Base-by-base conservation (phyloP, 495 filamentous ascomycete genomes). In the Aspergillus homomorphus region DNA sequence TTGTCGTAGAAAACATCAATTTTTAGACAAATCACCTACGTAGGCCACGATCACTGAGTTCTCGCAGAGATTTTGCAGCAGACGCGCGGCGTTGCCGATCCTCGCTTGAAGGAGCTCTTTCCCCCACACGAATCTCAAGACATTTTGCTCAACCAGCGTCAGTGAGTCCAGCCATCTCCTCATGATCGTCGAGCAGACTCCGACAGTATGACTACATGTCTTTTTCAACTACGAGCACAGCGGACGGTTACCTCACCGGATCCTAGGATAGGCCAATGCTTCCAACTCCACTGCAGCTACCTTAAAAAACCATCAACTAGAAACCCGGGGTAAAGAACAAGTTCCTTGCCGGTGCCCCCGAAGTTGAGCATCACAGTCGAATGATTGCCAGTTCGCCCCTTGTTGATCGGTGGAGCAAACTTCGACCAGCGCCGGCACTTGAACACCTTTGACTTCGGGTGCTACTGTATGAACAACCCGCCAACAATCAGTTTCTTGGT, bases 51-150 rank as follows among this genome's bases (percentile, higher is more conserved):
- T 30, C 26, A 10, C 26, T 30, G 26, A 30, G 26, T 30, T 10
- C 4, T 30, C 26, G 10, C 4, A 30, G 10, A 30, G 26, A 30
- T 30, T 14, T 12, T 24, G 22, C 38, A 19, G 57, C 53, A 64
- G 63, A 65, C 63, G 59, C 63, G 63, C 63, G 63, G 63, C 63
- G 58, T 51, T 54, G 63, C 44, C 60, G 60, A 66, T 66, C 63
- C 28, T 62, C 60, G 45, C 49, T 55, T 60, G 42, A 30, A 53
- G 19, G n/a, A 52, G 49, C 41, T 54, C 54, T 43, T 41, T 20
- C 48, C 26, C 18, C 50, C 15, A 21, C 15, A 21, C 15, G 45
- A 55, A 20, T 4, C 53, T 46, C 30, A 45, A 44, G 4, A 53
- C 42, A 38, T 12, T 14, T 38, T 5, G 2, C 15, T 12, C 7